Evolutionary conservation across 345 rosid species (phyloP), one percentile per base, ranked within the genome.

Genomic region (Gossypium anomalum): DNA sequence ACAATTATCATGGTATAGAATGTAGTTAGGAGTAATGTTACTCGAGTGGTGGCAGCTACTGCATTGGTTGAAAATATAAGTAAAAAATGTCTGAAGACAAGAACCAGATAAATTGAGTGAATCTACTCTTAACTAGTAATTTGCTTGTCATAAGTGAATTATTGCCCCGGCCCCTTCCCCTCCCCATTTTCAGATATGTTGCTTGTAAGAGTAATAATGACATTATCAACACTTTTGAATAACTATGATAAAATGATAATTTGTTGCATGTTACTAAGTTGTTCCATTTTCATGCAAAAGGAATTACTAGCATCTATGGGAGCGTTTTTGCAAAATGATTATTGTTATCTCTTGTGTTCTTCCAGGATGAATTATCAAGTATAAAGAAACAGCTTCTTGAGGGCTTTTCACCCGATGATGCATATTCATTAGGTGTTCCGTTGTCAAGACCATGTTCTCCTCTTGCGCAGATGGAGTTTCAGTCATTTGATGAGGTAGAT

Each of bases 391-490:
- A 87, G 83, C 83, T 92, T 75, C 76, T 80, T 61, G 76, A 87
- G 77, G 91, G 83, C 4, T 94, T 92, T 88, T 86, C 87, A 52
- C 89, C 86, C 65, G 97, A 92, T 76, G 97, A 92, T 83, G 82
- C 86, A 67, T 93, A 90, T 78, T 93, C 93, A 52, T 76, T 86
- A 41, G 98, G 97, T 76, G 88, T 85, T 82, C 86, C 93, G 15
- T 78, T 87, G 74, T 88, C 95, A 68, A 80, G 85, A 81, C 93
- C 91, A 7, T 82, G 89, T 77, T 89, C 98, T 76, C 94, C 98
- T 77, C 90, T 87, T 76, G 77, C 76, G 45, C 85, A 78, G 64
- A 73, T 86, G 82, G 91, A 85, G 79, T 80, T 75, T 73, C 87
- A 78, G 71, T 86, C 87, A 70, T 81, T 89, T 77, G 94, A 89